These are phyloP conservation scores for Meyerozyma guilliermondii DNA, from an alignment of 1,139 yeast genomes.

Conservation along the genomic window DNA sequence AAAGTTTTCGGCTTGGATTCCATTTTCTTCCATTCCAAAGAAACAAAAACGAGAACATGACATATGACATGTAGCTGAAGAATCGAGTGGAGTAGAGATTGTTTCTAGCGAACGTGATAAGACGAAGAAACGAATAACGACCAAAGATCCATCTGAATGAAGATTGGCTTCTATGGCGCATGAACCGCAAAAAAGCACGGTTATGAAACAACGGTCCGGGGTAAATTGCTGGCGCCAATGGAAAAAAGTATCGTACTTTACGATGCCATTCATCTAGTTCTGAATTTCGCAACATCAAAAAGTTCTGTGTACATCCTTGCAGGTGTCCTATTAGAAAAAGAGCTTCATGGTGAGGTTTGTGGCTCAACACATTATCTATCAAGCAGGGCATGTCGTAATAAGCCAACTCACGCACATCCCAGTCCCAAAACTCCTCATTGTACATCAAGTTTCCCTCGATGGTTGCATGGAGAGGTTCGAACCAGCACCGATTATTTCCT, in stretches of 20 bases:
- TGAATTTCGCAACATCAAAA: constrained; percentile 48
- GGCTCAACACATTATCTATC: constrained; percentile 51
- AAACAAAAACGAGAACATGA: constrained; percentile 78
- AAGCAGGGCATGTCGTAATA: constrained; percentile 70
- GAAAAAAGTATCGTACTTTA: constrained; percentile 62
- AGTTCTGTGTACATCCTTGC: constrained; percentile 88
- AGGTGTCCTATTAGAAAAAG: constrained; percentile 76
- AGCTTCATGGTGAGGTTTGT: constrained; percentile 39
- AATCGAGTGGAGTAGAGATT: constrained; percentile 39
- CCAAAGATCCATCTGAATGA: constrained; percentile 53
- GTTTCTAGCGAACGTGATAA: constrained; percentile 48
- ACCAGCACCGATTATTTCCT: constrained; percentile 88
- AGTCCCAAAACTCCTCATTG: constrained; percentile 61
- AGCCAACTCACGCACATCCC: constrained; percentile 85
- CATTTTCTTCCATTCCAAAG: constrained; percentile 82
- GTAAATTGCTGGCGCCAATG: constrained; percentile 86
- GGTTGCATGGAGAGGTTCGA: constrained; percentile 57
- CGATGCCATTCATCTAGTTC: constrained; percentile 28
- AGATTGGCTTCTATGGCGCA: constrained; percentile 35
- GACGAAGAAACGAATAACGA: constrained; percentile 52
- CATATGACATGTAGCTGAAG: constrained; percentile 62
- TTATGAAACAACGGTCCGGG: constrained; percentile 70
- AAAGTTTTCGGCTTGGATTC: constrained; percentile 52
- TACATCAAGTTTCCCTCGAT: constrained; percentile 39
- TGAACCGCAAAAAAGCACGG: constrained; percentile 52